Evolutionary conservation across 495 filamentous ascomycete species (phyloP).

Genomic region (Neurospora sp.): DNA sequence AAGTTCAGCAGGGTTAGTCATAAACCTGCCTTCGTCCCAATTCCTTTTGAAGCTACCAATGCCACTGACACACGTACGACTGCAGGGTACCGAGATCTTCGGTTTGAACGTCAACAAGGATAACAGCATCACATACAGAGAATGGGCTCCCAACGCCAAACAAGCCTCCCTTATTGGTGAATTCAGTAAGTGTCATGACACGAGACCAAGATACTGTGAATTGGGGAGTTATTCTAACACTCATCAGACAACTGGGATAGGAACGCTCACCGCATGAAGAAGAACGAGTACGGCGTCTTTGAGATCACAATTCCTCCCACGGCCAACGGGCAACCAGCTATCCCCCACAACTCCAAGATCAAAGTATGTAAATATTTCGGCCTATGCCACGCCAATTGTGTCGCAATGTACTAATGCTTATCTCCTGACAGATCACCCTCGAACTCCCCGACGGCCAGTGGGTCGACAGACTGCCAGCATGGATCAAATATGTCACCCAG

Average conservation of each 20-base stretch:
- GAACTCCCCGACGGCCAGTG: constrained; percentile 66
- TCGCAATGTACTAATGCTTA: constrained; percentile 10
- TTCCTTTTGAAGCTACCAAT: not conserved
- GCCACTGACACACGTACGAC: constrained; percentile 4
- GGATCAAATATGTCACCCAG: constrained; percentile 96
- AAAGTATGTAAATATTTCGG: constrained; percentile 49
- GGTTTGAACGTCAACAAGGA: constrained; percentile 71
- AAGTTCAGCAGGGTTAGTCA: constrained; percentile 73
- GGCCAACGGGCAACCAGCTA: constrained; percentile 58
- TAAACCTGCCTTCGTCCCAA: not conserved
- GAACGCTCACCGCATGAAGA: constrained; percentile 74
- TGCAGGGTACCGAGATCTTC: constrained; percentile 72
- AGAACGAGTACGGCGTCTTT: constrained; percentile 79
- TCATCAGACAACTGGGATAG: constrained; percentile 74
- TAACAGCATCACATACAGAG: constrained; percentile 79
- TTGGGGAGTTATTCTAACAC: not conserved
- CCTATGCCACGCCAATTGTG: not conserved
- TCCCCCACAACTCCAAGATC: constrained; percentile 88
- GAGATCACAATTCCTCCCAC: constrained; percentile 67
- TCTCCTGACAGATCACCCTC: constrained; percentile 60
- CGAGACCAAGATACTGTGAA: not conserved
- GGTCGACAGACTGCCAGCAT: constrained; percentile 82
- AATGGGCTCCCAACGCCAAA: constrained; percentile 90
- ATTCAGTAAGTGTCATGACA: constrained; percentile 55
- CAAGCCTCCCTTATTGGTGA: constrained; percentile 86